phyloP scores from a whole-genome alignment of 306 rosid species.

The Cyclanthera cordifolia region DNA sequence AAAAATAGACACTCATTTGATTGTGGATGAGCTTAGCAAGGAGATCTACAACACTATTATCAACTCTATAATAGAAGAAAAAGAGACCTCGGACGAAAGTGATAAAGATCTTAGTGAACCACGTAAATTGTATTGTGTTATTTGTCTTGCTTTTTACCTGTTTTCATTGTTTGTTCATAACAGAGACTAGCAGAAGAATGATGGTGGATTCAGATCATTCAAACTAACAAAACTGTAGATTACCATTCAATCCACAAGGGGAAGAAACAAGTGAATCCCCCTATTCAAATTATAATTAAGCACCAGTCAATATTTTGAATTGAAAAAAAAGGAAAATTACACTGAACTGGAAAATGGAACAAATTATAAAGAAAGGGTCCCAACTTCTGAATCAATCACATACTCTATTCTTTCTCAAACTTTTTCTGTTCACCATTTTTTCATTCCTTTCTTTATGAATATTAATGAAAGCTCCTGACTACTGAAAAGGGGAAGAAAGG shows the following conservation, averaged over 20 bases:
- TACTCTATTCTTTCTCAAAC: neutral
- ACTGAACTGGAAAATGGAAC: neutral
- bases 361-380: neutral
- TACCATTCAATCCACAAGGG: neutral
- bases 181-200: neutral
- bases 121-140: too few species aligned
- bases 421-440: neutral
- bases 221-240: conserved; percentile 5
- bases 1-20: too few species aligned
- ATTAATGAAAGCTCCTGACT: neutral
- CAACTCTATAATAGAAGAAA: too few species aligned
- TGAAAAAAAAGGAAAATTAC: too few species aligned
- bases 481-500: conserved; percentile 24
- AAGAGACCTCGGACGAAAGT: too few species aligned
- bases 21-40: too few species aligned
- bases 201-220: neutral
- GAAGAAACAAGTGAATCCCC: neutral
- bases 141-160: too few species aligned
- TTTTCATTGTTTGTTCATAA: too few species aligned
- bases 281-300: neutral
- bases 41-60: too few species aligned
- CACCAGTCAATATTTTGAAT: conserved; percentile 3
- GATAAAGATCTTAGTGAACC: too few species aligned
- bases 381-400: neutral
- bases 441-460: neutral